A percentile compares a stretch with the other conserved stretches of the same genome.
These are phyloP conservation scores for Solanum dulcamara DNA, from an alignment of 257 asterid species.

Conservation along the genomic window DNA sequence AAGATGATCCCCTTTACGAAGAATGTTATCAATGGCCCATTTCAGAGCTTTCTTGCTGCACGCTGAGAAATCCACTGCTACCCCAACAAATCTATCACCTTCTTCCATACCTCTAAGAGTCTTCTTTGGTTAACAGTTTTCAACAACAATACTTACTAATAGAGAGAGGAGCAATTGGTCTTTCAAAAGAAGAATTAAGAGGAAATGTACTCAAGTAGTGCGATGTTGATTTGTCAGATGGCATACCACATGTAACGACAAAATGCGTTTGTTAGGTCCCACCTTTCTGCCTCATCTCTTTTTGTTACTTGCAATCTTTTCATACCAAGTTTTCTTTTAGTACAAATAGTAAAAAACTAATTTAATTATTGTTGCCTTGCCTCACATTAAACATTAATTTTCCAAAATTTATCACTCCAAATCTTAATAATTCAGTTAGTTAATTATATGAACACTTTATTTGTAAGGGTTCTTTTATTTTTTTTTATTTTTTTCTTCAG, in stretches of 20 bases:
- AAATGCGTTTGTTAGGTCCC: background rate
- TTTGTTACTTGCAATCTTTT: background rate
- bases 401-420: background rate
- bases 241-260: background rate
- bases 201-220: background rate
- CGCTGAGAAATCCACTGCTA: slow-evolving; percentile 77
- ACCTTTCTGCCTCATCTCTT: background rate
- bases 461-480: background rate
- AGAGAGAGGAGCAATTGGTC: background rate
- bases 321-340: background rate
- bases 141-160: background rate
- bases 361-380: background rate
- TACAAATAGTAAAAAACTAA: background rate
- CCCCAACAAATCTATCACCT: slow-evolving; percentile 50
- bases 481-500: too few species aligned
- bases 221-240: background rate
- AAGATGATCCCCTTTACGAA: slow-evolving; percentile 63
- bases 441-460: too few species aligned
- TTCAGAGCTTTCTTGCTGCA: slow-evolving; percentile 66
- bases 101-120: slow-evolving; percentile 28
- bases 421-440: background rate
- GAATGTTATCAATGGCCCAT: slow-evolving; percentile 65
- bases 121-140: background rate
- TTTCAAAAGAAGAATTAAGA: background rate
- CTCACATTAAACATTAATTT: background rate